Evolutionary conservation across 352 stramenopile species (phyloP), one percentile per base, ranked within the genome.

Genomic region (Phytopythium chamaehyphon): DNA sequence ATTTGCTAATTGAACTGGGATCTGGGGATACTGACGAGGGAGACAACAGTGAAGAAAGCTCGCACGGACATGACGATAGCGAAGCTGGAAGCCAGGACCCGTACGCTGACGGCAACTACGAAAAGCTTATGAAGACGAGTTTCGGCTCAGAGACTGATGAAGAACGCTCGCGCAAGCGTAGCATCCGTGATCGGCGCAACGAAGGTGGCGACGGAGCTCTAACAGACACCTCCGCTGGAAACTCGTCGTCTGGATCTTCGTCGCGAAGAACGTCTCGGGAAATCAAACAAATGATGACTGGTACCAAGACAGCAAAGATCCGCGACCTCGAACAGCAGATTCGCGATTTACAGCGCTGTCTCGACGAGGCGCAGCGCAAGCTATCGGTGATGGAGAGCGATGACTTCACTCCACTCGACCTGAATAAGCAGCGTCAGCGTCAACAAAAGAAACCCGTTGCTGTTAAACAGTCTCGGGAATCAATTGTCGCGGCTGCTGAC

Each of bases 251-350:
- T 16, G 48, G 15, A 5, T 47, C 48, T 18, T 55, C 48, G 10
- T 47, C 40, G 28, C 35, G 38, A 23, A 26, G 40, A 26, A 28
- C 38, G 5, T 55, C 48, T 28, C 45, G 45, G 4, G 45, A 51
- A 54, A 61, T 42, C 57, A 72, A 36, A 39, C 64, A 40, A 59
- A 71, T 47, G 47, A 46, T 48, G 64, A 55, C 6, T 40, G 69
- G 37, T 45, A 71, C 40, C 62, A 76, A 51, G 55, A 73, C 1
- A 59, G 69, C 37, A 46, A 62, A 82, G 47, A 82, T 85, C 44
- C 54, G 66, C 39, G 59, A 70, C 33, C 57, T 90, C 26, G 74
- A 88, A 38, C 72, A 80, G 47, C 84, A 90, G 38, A 84, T 90
- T 21, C 55, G 65, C 8, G 76, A 81, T 31, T 36, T 90, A 19